Conservation (phyloP, 1,139 yeast species). For the Blastobotrys ciferrii region DNA sequence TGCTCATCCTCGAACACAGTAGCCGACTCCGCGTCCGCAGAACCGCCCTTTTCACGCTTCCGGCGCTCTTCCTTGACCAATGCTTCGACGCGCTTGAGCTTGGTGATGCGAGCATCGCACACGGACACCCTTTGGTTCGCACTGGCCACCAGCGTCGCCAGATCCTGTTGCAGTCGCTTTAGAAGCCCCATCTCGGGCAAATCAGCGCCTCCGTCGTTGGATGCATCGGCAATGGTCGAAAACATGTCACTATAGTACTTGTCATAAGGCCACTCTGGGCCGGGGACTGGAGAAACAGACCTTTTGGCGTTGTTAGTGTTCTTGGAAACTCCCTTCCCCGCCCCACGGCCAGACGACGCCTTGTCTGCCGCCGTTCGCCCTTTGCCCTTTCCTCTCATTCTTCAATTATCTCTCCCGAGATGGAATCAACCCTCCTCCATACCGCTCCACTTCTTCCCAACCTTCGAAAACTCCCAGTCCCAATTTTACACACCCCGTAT, state of each 20-base stretch:
- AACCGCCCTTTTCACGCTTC: slow-evolving; percentile 13
- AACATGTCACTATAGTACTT: slow-evolving; percentile 9
- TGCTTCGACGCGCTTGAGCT: slow-evolving; percentile 12
- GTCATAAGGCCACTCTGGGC: slow-evolving; percentile 14
- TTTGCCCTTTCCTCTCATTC: slow-evolving; percentile 1
- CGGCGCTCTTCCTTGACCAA: slow-evolving; percentile 18
- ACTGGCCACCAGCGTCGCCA: slow-evolving; percentile 2
- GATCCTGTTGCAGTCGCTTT: slow-evolving; percentile 5
- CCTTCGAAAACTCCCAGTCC: neutral
- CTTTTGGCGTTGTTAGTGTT: neutral
- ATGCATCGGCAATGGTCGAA: slow-evolving; percentile 12
- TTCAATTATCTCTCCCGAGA: neutral
- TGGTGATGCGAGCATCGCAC: slow-evolving; percentile 4
- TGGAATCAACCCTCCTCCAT: too few species aligned
- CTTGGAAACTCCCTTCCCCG: neutral
- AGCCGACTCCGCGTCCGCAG: slow-evolving; percentile 5
- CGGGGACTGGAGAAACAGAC: neutral
- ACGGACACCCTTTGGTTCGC: neutral
- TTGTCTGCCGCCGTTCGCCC: slow-evolving; percentile 1
- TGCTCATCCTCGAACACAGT: slow-evolving; percentile 8
- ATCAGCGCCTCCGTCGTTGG: slow-evolving; percentile 8
- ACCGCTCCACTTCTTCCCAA: too few species aligned
- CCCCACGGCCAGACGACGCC: neutral
- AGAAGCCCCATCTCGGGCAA: slow-evolving; percentile 5
- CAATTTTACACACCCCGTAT: neutral